Base-by-base conservation (phyloP, 495 filamentous ascomycete genomes). In the Antarctomyces pellizariae region DNA sequence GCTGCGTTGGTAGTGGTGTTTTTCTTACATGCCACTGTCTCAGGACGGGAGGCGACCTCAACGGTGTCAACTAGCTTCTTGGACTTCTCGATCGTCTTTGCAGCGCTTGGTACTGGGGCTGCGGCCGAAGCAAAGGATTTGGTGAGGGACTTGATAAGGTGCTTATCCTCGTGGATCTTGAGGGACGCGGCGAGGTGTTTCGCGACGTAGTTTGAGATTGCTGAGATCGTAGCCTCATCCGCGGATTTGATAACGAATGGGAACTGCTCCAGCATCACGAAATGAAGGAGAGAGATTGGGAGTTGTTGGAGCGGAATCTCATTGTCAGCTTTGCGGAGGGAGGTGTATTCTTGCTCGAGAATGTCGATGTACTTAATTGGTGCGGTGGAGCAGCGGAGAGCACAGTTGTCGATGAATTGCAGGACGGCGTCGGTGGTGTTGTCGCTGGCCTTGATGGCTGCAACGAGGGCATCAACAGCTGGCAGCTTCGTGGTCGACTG, bases 361-460 rank as follows among this genome's bases (percentile, higher is more conserved):
- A 56, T 27, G 25, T 73, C 64, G 4, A 73, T 47, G 39, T 86
- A 84, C 38, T 89, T 80, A 36, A 78, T 62, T 4, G 74, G 69
- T 20, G 64, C 64, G 27, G 64, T 69, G 3, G 66, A 64, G 25
- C 70, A 67, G 9, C 78, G 64, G 21, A 59, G 60, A 10, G 71
- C 50, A 43, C 77, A 86, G 25, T 82, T 76, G 33, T 93, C 80
- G 27, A 93, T 42, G 36, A 84, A 91, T 3, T 59, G 33, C 44
- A 66, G 64, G 1, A 67, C 33, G 1, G 33, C 22, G 5, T 38
- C 33, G 3, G 27, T 35, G 22, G 30, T 36, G 18, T 33, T 38
- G 25, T 28, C 22, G 21, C 25, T 24, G 30, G 4, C 32, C 16
- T 37, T 27, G 7, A 45, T 25, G 7, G 29, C 30, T 3, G 53